Base-by-base conservation (phyloP, 176 grass and related monocot species). In the Musa beccarii region DNA sequence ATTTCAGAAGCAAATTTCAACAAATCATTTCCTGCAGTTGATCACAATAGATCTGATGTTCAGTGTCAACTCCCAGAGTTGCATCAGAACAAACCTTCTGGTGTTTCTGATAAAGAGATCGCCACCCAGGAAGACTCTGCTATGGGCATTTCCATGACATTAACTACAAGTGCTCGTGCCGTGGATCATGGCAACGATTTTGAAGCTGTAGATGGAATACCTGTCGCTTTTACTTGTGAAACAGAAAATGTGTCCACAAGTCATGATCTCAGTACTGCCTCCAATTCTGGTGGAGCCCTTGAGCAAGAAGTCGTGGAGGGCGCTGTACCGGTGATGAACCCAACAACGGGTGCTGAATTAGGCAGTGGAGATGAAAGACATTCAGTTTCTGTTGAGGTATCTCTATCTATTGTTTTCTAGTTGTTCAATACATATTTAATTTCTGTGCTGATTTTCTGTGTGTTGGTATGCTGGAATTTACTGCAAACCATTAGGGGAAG, bases 341-440 rank as follows among this genome's bases (percentile, higher is more conserved):
- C 51, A 17, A 83, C 72, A 54, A 68, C 79, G 71, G 56, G 74
- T 67, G 51, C 29, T 72, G 66, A 72, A 49, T 67, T 53, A 13
- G 63, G 29, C 28, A 24, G 77, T 22, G 2, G 76, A 54, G 63
- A 72, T 2, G 52, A 71, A 52, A 83, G 26, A 24, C 29, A 66
- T 80, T 75, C 76, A 21, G 79, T 75, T 59, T 85, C 76, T 71
- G 8, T 85, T 51, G 77, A 91, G 80, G 89, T 91, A 83, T 77
- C 20, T 54, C 54, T 54, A 49, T 19, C 10, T 50, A 9, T 54
- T 53, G 11, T 71, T 50, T 51, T 51, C 68, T 73, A 16, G 8
- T 21, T 78, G 51, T 14, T 5, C 12, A 78, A 20, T 21, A 53
- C 49, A 55, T 51, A 66, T 52, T 83, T 76, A 49, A 50, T 14